Percentiles rank a stretch among this genome's conserved stretches.
These are phyloP conservation scores for Luffa acutangula DNA, from an alignment of 306 rosid genomes.

Conservation along the genomic window DNA sequence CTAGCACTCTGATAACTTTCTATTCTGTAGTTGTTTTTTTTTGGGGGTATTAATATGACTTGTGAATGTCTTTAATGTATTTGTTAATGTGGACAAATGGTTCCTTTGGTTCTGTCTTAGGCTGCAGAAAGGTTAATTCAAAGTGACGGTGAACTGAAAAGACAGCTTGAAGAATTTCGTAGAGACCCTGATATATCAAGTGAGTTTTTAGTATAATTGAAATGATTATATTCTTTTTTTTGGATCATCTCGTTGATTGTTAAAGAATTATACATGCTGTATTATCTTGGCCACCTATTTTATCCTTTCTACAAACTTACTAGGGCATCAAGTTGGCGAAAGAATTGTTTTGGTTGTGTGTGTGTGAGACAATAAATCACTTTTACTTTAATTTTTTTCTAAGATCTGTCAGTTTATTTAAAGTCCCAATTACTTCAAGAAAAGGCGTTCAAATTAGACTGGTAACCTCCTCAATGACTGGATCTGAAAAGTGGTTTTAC, in stretches of 20 bases:
- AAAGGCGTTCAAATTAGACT: not conserved
- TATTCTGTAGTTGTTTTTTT: not conserved
- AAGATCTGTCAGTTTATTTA: not conserved
- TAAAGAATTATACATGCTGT: not conserved
- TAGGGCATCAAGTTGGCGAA: not conserved
- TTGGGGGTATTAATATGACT: not conserved
- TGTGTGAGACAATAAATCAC: not conserved
- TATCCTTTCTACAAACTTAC: not conserved
- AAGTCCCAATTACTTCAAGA: not conserved
- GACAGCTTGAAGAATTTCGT: conserved; percentile 56
- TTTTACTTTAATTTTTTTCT: not conserved
- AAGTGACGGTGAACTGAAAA: conserved; percentile 67
- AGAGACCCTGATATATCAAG: conserved; percentile 65
- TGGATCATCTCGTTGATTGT: not conserved
- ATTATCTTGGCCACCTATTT: not conserved
- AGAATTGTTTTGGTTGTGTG: not conserved
- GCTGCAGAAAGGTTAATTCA: conserved; percentile 84
- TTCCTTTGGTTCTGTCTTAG: conserved; percentile 25
- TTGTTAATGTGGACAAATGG: not conserved
- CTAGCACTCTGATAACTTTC: not conserved
- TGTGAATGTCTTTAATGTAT: not conserved
- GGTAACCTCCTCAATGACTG: not conserved
- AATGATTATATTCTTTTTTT: conserved; percentile 4
- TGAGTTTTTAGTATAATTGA: conserved; percentile 28
- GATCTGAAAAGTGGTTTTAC: not conserved